phyloP scores from a whole-genome alignment of 169 alveolate species.

The Plasmodium sp. region DNA sequence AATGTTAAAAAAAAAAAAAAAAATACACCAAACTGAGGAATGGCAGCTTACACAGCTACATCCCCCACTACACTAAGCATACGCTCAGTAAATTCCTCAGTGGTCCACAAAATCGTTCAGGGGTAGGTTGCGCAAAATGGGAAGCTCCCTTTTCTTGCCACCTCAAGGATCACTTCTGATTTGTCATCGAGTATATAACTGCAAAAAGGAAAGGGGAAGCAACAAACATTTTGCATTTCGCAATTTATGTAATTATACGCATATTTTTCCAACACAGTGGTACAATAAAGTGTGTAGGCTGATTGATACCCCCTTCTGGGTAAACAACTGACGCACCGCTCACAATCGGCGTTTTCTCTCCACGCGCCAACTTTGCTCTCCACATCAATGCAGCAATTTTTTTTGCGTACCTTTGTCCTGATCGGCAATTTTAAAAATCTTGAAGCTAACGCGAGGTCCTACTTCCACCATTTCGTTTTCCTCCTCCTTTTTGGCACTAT shows the following conservation, averaged over 20 bases:
- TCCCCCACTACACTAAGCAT: background rate
- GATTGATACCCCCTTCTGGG: background rate
- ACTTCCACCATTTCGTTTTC: slow-evolving; percentile 39
- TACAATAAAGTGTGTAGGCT: background rate
- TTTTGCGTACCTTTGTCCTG: slow-evolving; percentile 58
- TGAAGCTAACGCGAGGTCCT: slow-evolving; percentile 66
- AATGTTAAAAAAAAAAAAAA: background rate
- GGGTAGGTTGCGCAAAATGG: background rate
- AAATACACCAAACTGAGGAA: background rate
- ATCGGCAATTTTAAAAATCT: slow-evolving; percentile 48
- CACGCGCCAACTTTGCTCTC: background rate
- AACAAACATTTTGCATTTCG: background rate
- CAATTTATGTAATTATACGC: background rate
- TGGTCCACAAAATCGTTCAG: background rate
- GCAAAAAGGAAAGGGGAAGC: background rate
- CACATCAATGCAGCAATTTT: background rate
- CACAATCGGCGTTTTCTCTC: background rate
- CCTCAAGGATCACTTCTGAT: background rate
- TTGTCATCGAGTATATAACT: slow-evolving; percentile 32
- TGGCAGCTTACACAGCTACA: background rate
- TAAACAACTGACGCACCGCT: background rate
- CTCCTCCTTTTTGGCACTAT: slow-evolving; percentile 8
- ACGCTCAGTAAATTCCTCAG: background rate
- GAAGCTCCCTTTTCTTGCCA: background rate
- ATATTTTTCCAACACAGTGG: background rate